phyloP scores from a whole-genome alignment of 139 green algal genomes.

The Zygnema cylindricum region DNA sequence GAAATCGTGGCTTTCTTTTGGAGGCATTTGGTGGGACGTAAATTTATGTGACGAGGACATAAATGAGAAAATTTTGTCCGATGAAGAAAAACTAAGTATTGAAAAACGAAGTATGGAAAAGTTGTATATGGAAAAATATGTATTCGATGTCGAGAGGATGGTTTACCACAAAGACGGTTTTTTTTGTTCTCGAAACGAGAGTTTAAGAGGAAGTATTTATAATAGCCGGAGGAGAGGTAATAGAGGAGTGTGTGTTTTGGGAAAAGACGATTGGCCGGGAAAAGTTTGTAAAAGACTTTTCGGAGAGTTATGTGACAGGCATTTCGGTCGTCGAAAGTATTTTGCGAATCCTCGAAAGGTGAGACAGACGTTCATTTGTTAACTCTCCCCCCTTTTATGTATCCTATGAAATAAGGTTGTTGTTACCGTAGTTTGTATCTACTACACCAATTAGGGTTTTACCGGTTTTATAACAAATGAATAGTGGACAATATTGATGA shows the following conservation, averaged over 20 bases:
- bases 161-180: neutral
- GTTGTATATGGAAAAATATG: neutral
- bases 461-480: no score
- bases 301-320: neutral
- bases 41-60: neutral
- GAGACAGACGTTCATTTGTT: no score
- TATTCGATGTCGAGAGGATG: neutral
- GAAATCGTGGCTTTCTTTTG: neutral
- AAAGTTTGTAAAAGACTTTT: neutral
- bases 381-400: no score
- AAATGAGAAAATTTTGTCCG: neutral
- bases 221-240: no score
- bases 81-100: neutral
- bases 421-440: no score
- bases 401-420: no score
- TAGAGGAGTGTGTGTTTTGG: neutral
- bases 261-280: neutral
- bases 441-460: no score
- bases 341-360: neutral
- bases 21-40: constrained; percentile 5
- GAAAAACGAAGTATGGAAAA: constrained; percentile 5
- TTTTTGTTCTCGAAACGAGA: neutral
- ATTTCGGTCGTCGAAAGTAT: neutral
- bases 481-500: no score
- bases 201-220: no score